phyloP scores from a whole-genome alignment of 306 rosid species.

The Lithocarpus polystachyus region DNA sequence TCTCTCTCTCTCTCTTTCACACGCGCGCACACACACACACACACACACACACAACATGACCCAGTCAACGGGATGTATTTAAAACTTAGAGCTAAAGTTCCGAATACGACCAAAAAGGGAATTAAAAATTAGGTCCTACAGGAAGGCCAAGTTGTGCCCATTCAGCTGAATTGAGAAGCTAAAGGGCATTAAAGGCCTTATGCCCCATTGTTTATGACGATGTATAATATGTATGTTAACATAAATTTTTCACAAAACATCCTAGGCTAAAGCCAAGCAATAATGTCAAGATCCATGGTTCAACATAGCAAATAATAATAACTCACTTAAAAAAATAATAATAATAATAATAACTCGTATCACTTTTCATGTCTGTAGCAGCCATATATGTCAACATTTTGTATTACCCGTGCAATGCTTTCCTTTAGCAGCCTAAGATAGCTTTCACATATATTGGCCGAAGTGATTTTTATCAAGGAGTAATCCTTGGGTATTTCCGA shows the following conservation, averaged over 20 bases:
- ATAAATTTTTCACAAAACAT: not conserved
- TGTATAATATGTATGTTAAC: not conserved
- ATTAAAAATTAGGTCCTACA: slow-evolving; percentile 19
- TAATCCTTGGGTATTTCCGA: no score
- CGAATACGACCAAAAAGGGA: slow-evolving; percentile 13
- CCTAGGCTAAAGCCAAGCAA: not conserved
- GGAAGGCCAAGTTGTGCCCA: slow-evolving; percentile 27
- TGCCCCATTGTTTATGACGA: slow-evolving; percentile 9
- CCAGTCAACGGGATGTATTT: not conserved
- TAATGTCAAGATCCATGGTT: not conserved
- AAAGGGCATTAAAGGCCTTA: slow-evolving; percentile 14
- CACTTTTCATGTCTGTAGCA: not conserved
- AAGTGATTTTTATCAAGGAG: not conserved
- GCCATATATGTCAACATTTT: not conserved
- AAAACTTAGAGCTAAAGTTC: slow-evolving; percentile 4
- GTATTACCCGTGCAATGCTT: not conserved
- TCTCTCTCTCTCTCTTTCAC: not conserved
- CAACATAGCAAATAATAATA: not conserved
- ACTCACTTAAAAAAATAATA: no score
- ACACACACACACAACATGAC: no score
- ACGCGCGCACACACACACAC: no score
- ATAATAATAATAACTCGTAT: not conserved
- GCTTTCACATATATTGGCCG: not conserved
- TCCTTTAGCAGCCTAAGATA: not conserved
- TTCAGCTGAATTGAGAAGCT: slow-evolving; percentile 5